Evolutionary conservation across 2,329 filamentous ascomycete genomes (phyloP), one percentile per base, ranked within the genome.

Genomic region (Aspergillus sp.): DNA sequence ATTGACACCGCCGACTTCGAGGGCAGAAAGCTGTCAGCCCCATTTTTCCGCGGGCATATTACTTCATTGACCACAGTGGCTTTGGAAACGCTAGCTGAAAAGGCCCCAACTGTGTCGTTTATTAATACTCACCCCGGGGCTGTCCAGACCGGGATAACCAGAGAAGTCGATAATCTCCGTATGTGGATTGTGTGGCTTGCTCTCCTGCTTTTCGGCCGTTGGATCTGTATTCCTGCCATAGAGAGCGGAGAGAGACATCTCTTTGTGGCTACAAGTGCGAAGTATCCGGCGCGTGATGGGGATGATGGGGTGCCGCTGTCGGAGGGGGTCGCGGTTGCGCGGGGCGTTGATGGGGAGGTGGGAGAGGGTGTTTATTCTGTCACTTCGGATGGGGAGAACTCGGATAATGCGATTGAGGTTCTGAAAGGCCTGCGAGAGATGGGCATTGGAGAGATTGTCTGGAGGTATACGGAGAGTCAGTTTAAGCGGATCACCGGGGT

Each of bases 231-330:
- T n/a, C 38, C 52, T 4, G 6, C 13, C 2, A 5, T 7, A 8
- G 52, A 55, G 52, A 43, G 54, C 7, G 54, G 30, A 4, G 58
- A 60, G 30, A 49, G 62, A 21, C 55, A 63, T 52, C 32, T 64
- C 2, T 63, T 55, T 38, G 25, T 52, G 12, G 19, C 52, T 12
- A 63, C 58, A 15, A 61, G 48, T 41, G 48, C 36, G n/a, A n/a
- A 28, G 23, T 60, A 53, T 25, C 58, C 32, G 4, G 25, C 58
- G 12, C 12, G 38, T 4, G 13, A 51, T 4, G 30, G 30, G 2
- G 50, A 5, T 1, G 32, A 30, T 2, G 23, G n/a, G 10, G 17
- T 41, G 23, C 15, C 28, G 21, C 5, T 45, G 15, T n/a, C 41
- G n/a, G 52, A 45, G 52, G 38, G 52, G 4, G n/a, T 55, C 13